Conservation (phyloP, 2,329 filamentous ascomycete genomes). For the Cordyceps pruinosa region DNA sequence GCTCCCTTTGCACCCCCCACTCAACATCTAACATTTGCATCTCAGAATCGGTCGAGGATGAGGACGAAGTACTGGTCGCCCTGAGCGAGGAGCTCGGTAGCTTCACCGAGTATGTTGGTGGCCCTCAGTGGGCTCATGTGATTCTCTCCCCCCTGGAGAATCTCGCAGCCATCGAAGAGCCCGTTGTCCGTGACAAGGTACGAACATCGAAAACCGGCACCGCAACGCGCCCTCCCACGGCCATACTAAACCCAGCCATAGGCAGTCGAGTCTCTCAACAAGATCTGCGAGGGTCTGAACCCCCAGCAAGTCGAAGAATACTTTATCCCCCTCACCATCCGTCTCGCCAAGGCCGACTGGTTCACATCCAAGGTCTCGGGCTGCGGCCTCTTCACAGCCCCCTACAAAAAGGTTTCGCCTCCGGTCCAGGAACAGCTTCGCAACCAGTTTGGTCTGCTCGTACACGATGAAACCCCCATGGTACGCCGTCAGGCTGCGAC, state of each 20-base stretch:
- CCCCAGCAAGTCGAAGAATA: slow-evolving; percentile 91
- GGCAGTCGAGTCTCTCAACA: slow-evolving; percentile 98
- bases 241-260: slow-evolving; percentile 31
- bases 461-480: slow-evolving; percentile 99
- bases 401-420: slow-evolving; percentile 84
- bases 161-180: slow-evolving; percentile 95
- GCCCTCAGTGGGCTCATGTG: slow-evolving; percentile 88
- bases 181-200: slow-evolving; percentile 96
- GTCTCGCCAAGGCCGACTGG: slow-evolving; percentile 98
- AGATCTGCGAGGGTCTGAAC: slow-evolving; percentile 91
- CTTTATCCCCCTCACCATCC: slow-evolving; percentile 91
- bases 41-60: slow-evolving; percentile 95
- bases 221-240: background rate
- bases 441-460: slow-evolving; percentile 84
- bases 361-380: slow-evolving; percentile 99
- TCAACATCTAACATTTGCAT: slow-evolving; percentile 17
- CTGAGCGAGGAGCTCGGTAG: slow-evolving; percentile 93
- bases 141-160: slow-evolving; percentile 96
- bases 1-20: slow-evolving; percentile 14
- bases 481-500: slow-evolving; percentile 94
- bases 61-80: slow-evolving; percentile 95
- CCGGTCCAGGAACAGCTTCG: slow-evolving; percentile 86
- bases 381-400: slow-evolving; percentile 87
- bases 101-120: slow-evolving; percentile 97
- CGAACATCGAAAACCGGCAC: slow-evolving; percentile 17